Evolutionary conservation across 116 monocot species (phyloP), one percentile per base, ranked within the genome.

Genomic region (Posidonia oceanica): DNA sequence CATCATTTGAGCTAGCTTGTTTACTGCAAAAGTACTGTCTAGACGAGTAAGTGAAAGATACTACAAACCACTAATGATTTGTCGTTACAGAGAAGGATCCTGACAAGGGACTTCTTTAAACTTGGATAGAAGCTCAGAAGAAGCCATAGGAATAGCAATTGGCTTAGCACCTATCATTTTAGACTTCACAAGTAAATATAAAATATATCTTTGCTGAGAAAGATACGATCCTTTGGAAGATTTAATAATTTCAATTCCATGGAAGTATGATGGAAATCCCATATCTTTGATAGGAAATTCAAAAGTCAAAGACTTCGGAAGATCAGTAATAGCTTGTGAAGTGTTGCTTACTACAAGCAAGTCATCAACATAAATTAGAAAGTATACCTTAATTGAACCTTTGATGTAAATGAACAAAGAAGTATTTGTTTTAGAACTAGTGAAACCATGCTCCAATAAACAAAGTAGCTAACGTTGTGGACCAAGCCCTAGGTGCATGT

Each of bases 401-500:
- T n/a, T n/a, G n/a, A 75, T 57, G 69, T 52, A 64, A 29, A 64
- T 71, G 42, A 71, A 54, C 3, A 71, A 0, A 22, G 54, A 42
- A 4, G 54, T 16, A 18, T 63, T 59, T 18, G 63, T 15, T 14
- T 12, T 11, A 2, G 63, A 71, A 10, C 16, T 16, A 1, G 5
- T 5, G 39, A 70, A 64, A 4, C 69, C 61, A 62, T 7, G 4
- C 13, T 52, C 11, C 1, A n/a, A n/a, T n/a, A 18, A 39, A 71
- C 40, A 37, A 71, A 55, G 14, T 14, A 10, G 5, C 14, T 54
- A 16, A 71, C 14, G 2, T 12, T 11, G 21, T 42, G 20, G 57
- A 77, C 76, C 64, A 77, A 21, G 76, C 64, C 7, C 76, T 3
- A 6, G 72, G 52, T 3, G 41, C 52, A 20, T 77, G 39, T 21